These are phyloP conservation scores for Alternaria sp. DNA, from an alignment of 2,329 filamentous ascomycete species.

Conservation along the genomic window DNA sequence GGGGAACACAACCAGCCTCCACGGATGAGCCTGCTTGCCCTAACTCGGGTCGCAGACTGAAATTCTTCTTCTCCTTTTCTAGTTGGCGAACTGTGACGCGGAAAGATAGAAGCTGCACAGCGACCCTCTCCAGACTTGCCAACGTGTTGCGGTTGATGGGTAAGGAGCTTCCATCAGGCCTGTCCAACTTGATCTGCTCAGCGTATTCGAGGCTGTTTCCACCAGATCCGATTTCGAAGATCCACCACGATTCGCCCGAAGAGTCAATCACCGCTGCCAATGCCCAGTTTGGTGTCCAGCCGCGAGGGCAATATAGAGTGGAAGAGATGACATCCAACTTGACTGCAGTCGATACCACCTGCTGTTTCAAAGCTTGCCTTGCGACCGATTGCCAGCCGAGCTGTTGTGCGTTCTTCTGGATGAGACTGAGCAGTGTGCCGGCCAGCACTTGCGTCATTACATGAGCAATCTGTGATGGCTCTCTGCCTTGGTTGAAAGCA, in stretches of 20 bases:
- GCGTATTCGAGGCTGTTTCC: constrained; percentile 34
- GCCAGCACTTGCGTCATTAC: constrained; percentile 69
- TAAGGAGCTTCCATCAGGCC: constrained; percentile 23
- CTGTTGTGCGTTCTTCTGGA: constrained; percentile 65
- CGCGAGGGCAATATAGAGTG: constrained; percentile 71
- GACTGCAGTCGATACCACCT: constrained; percentile 65
- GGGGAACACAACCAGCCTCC: constrained; percentile 13
- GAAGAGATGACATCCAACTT: constrained; percentile 66
- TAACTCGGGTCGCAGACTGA: constrained; percentile 26
- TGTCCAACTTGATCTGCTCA: constrained; percentile 37
- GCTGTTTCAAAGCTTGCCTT: constrained; percentile 50
- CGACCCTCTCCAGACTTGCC: constrained; percentile 47
- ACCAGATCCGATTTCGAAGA: constrained; percentile 35
- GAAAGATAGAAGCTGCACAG: constrained; percentile 45
- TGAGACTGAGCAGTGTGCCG: constrained; percentile 65
- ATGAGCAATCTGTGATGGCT: constrained; percentile 63
- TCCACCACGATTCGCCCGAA: constrained; percentile 48
- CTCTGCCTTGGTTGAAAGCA: constrained; percentile 66
- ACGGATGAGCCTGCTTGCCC: constrained; percentile 10
- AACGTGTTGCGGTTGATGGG: constrained; percentile 36
- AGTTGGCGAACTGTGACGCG: constrained; percentile 36
- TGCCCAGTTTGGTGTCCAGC: constrained; percentile 77
- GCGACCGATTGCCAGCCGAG: constrained; percentile 67
- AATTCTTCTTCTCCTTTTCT: constrained; percentile 28
- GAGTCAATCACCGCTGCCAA: constrained; percentile 62